phyloP scores from a whole-genome alignment of 805 yeast species.

The Lipomyces sp. region DNA sequence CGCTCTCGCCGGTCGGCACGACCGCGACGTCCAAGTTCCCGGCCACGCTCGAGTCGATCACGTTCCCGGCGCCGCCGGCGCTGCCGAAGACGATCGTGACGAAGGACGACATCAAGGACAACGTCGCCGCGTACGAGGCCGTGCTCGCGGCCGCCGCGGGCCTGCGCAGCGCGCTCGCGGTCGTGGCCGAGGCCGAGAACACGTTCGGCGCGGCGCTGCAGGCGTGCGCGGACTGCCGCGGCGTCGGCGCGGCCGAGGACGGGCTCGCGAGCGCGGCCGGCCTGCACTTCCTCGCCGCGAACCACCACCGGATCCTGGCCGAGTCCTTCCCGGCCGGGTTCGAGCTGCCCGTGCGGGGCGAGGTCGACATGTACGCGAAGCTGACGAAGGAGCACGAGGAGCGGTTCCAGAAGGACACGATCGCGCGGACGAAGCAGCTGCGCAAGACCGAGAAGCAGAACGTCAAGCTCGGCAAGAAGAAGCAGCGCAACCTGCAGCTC shows the following conservation, averaged over 20 bases:
- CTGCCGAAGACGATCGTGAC: constrained; percentile 43
- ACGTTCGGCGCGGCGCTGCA: constrained; percentile 71
- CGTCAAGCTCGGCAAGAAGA: constrained; percentile 54
- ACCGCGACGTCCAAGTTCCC: constrained; percentile 21
- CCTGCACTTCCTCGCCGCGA: constrained; percentile 68
- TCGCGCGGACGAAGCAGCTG: constrained; percentile 50
- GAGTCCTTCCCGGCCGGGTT: constrained; percentile 54
- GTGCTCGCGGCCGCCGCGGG: constrained; percentile 47
- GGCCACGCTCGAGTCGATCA: constrained; percentile 31
- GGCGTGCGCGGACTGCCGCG: constrained; percentile 57
- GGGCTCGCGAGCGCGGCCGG: constrained; percentile 73
- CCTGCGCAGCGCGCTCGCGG: constrained; percentile 47
- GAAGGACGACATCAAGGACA: constrained; percentile 49
- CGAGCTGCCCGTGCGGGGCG: constrained; percentile 50
- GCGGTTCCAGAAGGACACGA: constrained; percentile 53
- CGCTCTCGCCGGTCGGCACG: constrained; percentile 25
- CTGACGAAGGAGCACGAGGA: constrained; percentile 50
- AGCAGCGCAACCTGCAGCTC: constrained; percentile 60
- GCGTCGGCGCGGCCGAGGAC: constrained; percentile 57
- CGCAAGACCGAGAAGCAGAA: constrained; percentile 61
- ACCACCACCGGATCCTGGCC: constrained; percentile 70
- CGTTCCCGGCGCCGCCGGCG: constrained; percentile 45
- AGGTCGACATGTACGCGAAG: constrained; percentile 45
- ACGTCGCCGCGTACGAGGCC: constrained; percentile 48
- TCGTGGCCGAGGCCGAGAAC: constrained; percentile 58